Evolutionary conservation across 176 grass and related monocot genomes (phyloP).

Genomic region (Avena sativa): DNA sequence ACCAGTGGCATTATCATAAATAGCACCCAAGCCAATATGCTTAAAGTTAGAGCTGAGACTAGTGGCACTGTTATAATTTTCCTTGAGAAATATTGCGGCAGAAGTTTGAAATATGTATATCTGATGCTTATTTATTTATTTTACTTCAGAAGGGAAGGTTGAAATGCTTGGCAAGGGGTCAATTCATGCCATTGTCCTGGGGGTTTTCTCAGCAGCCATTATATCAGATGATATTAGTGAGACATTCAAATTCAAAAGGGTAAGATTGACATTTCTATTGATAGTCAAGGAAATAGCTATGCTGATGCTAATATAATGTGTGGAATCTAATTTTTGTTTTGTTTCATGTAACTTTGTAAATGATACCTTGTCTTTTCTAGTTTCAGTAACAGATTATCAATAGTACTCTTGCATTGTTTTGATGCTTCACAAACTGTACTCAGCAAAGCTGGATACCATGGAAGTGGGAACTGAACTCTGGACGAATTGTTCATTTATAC

Average conservation of each 20-base stretch:
- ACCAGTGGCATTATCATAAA: background rate
- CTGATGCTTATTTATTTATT: constrained; percentile 43
- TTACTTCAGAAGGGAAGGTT: constrained; percentile 83
- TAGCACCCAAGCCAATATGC: background rate
- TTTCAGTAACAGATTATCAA: constrained; percentile 12
- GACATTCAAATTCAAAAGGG: constrained; percentile 80
- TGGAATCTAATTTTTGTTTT: constrained; percentile 11
- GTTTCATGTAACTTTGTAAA: background rate
- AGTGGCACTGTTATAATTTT: background rate
- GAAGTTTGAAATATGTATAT: constrained; percentile 13
- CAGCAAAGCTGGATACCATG: constrained; percentile 27
- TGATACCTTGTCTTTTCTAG: background rate
- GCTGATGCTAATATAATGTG: constrained; percentile 13
- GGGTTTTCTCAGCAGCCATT: constrained; percentile 83
- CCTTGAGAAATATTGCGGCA: background rate
- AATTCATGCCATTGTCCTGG: constrained; percentile 83
- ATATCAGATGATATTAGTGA: constrained; percentile 73
- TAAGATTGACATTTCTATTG: constrained; percentile 44
- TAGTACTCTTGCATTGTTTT: background rate
- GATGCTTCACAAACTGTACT: background rate
- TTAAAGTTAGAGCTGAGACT: background rate
- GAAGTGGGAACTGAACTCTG: background rate
- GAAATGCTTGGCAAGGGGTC: constrained; percentile 81
- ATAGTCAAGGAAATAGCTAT: background rate
- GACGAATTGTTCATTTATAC: constrained; percentile 2